Percentiles rank a stretch among this genome's conserved stretches.
These are phyloP conservation scores for Heterobasidion occidentale DNA, from an alignment of 1,284 basidiomycete species.

Conservation along the genomic window DNA sequence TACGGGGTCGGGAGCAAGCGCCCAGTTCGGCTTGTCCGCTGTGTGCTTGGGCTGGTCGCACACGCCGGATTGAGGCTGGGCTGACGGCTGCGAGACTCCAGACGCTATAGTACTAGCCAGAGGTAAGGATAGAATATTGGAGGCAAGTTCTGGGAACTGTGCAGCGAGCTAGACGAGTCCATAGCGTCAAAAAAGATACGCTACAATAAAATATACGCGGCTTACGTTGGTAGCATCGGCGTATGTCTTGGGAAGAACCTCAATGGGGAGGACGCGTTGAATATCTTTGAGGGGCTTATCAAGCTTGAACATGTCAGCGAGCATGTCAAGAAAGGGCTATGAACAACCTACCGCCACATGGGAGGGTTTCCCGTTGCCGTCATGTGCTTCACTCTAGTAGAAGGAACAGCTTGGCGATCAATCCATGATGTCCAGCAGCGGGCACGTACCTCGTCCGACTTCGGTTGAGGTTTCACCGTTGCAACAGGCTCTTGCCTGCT, in stretches of 20 bases:
- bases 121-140: neutral
- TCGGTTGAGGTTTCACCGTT: too few relatives aligned
- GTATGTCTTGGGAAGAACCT: neutral
- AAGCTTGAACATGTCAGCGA: neutral
- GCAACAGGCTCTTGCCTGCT: too few relatives aligned
- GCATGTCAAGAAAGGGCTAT: too few relatives aligned
- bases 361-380: too few relatives aligned
- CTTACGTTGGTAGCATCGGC: constrained; percentile 8
- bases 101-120: neutral
- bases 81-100: neutral
- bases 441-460: too few relatives aligned
- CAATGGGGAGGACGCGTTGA: neutral
- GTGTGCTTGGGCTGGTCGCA: neutral
- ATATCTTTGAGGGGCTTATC: neutral
- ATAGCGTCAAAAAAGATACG: neutral
- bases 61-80: neutral
- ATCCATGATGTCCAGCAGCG: too few relatives aligned
- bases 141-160: neutral
- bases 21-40: constrained; percentile 1
- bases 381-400: too few relatives aligned
- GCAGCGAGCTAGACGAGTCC: neutral
- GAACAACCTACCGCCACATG: too few relatives aligned
- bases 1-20: neutral
- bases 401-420: too few relatives aligned
- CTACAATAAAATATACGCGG: neutral